Percentiles rank a stretch among this genome's conserved stretches.
phyloP scores from a whole-genome alignment of 179 eudicot species.

The Beta corolliflora region DNA sequence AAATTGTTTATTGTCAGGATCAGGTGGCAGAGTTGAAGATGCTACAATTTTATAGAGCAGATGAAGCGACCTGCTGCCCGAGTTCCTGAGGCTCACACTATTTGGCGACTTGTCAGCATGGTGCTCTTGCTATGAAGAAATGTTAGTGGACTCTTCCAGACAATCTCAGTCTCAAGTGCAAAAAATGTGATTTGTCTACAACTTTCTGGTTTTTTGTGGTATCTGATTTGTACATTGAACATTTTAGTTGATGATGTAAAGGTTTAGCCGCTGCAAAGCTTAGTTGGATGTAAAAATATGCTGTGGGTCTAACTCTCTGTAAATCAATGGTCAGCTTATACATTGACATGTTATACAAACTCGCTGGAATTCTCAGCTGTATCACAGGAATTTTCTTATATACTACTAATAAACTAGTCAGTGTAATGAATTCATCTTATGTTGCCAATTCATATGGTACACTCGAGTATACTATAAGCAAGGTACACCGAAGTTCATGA shows the following conservation, averaged over 20 bases:
- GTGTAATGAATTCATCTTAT: neutral
- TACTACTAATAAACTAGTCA: neutral
- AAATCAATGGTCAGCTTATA: constrained; percentile 20
- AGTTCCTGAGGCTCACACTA: neutral
- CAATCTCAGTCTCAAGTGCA: neutral
- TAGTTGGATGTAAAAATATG: constrained; percentile 21
- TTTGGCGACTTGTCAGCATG: neutral
- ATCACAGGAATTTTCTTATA: neutral
- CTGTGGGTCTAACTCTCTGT: constrained; percentile 5
- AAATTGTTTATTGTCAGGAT: constrained; percentile 42
- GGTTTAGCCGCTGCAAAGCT: constrained; percentile 4
- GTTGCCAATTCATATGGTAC: too few species aligned
- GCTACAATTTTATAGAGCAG: constrained; percentile 68
- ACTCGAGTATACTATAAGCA: too few species aligned
- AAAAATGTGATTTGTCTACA: neutral
- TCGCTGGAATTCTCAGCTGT: neutral
- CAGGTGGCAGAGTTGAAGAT: constrained; percentile 52
- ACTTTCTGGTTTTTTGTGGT: neutral
- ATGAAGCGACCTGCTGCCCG: constrained; percentile 34
- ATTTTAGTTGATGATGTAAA: neutral
- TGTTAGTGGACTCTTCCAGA: neutral
- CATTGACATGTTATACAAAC: neutral
- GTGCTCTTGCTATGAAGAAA: neutral
- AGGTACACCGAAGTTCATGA: too few species aligned
- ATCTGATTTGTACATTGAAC: constrained; percentile 11